Base-by-base conservation (phyloP, 805 yeast species). In the Saturnispora sanitii region DNA sequence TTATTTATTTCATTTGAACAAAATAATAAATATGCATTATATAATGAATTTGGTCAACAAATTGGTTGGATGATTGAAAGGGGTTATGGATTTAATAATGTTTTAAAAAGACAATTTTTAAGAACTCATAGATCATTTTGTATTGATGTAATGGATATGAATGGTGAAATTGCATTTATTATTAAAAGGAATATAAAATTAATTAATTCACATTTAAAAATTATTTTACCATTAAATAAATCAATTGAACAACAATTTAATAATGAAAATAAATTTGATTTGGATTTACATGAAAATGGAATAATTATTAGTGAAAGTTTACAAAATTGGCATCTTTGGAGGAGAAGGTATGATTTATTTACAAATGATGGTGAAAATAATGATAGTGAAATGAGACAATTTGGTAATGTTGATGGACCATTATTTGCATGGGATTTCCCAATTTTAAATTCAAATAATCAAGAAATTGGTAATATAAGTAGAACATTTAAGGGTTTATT, bases 401-500 rank as follows among this genome's bases (percentile, higher is more conserved):
- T 79, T 65, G 96, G 96, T 21, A 70, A 68, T 8, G 79, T 92
- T 33, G 96, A 92, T 62, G 77, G 95, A 0, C 90, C 90, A 2
- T 81, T 90, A 45, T 62, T 92, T 37, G 71, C 94, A 9, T 90
- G 87, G 67, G 84, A 82, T 42, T 92, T 92, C 59, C 88, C 94
- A 0, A 82, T 86, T 3, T 54, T 51, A 27, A 76, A 86, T 56
- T 77, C 68, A 30, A 39, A 64, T 1, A 79, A 78, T 0, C 62
- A 68, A 13, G 73, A 82, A 1, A 62, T 82, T 41, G 95, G 82
- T 0, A 68, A 82, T 2, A 90, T 92, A 2, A 92, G 86, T 58
- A 71, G 97, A 52, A 87, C 87, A 59, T 92, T 95, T 92, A 94
- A 83, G 5, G 98, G 98, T 0, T 63, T 92, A 32, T 95, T 94